Percentiles rank a stretch among this genome's conserved stretches.
Conservation (phyloP, 768 basidiomycete species). For the Lactarius vividus region DNA sequence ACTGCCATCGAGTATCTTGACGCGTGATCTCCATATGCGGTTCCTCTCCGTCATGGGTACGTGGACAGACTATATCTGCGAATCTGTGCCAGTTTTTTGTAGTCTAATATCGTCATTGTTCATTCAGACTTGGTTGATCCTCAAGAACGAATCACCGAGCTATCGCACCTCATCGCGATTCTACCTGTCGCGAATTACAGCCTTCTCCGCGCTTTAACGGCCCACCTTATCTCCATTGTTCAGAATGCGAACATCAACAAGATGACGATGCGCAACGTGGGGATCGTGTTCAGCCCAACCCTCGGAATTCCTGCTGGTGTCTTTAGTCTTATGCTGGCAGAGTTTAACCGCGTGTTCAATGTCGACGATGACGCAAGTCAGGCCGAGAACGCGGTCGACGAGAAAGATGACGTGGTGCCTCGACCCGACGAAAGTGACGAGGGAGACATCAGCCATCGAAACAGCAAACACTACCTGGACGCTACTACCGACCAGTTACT, state of each 20-base stretch:
- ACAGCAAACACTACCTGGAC: slow-evolving; percentile 81
- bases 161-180: slow-evolving; percentile 80
- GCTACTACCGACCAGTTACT: slow-evolving; percentile 81
- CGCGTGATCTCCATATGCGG: slow-evolving; percentile 83
- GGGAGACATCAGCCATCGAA: slow-evolving; percentile 58
- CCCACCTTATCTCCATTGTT: slow-evolving; percentile 93
- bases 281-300: slow-evolving; percentile 97
- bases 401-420: slow-evolving; percentile 16
- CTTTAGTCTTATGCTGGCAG: slow-evolving; percentile 90
- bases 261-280: slow-evolving; percentile 98
- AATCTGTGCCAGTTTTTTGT: slow-evolving; percentile 9
- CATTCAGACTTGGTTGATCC: slow-evolving; percentile 79
- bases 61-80: slow-evolving; percentile 34
- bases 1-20: slow-evolving; percentile 88
- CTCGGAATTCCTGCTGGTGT: slow-evolving; percentile 97
- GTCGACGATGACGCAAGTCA: slow-evolving; percentile 48
- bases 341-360: slow-evolving; percentile 93
- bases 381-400: slow-evolving; percentile 13
- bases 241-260: slow-evolving; percentile 89
- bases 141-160: slow-evolving; percentile 83
- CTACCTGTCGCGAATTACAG: slow-evolving; percentile 93
- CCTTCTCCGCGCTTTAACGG: slow-evolving; percentile 87
- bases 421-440: slow-evolving; percentile 23
- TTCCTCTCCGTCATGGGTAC: slow-evolving; percentile 92
- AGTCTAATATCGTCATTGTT: slow-evolving; percentile 19